Evolutionary conservation across 805 yeast genomes (phyloP), one percentile per base, ranked within the genome.

Genomic region (Monosporozyma siamensis): DNA sequence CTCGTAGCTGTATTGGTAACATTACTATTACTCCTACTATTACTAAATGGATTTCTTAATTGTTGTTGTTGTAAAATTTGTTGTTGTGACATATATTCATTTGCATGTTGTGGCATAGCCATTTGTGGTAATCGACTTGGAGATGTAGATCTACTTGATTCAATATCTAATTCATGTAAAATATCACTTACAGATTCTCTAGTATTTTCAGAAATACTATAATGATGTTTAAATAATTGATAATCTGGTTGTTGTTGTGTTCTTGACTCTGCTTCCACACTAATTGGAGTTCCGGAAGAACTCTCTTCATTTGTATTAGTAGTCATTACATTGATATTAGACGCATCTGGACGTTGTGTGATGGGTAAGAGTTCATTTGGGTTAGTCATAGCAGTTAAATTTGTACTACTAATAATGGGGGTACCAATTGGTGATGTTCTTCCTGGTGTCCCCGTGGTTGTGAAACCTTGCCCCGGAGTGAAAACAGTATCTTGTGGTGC

Each of bases 171-270:
- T 25, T 53, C 54, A 14, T 50, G 43, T 24, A 54, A 34, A 10
- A 56, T 53, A 29, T 54, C 52, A 24, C 50, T 43, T 0, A 54
- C 49, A 3, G 54, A 48, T 18, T 53, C 55, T n/a, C 54, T 41
- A 11, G 46, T 41, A 30, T 50, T 50, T 15, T 56, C 59, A 3
- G 54, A 42, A n/a, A 57, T 41, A 37, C 55, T 50, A 39, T 57
- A 57, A 45, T 57, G 59, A 24, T 56, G 55, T 39, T 54, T 56
- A 15, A 54, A 53, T 25, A 50, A 39, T 24, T 52, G 58, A 17
- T 55, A 53, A 27, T 45, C 56, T 8, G 46, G 41, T n/a, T 32
- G 35, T 32, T 32, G 32, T 29, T 29, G 20, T 32, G 39, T 18
- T 34, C 30, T 27, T n/a, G 25, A 17, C 11, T 14, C 6, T 18